Evolutionary conservation across 768 basidiomycete species (phyloP).

Genomic region (Steccherinum ochraceum): DNA sequence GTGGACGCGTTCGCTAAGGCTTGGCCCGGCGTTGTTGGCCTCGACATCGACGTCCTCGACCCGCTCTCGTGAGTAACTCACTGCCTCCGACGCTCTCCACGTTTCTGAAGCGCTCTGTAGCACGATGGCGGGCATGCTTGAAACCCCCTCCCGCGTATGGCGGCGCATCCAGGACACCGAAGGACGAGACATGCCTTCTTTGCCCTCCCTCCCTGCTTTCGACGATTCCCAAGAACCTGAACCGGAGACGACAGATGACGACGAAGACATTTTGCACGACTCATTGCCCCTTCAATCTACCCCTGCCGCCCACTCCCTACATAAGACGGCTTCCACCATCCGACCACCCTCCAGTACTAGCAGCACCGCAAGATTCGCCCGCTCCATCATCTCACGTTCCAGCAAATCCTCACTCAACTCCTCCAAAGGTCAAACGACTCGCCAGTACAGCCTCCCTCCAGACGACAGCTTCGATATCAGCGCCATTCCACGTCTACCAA

Average conservation of each 20-base stretch:
- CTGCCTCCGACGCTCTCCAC: no score
- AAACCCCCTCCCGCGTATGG: constrained; percentile 84
- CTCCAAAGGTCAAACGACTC: constrained; percentile 13
- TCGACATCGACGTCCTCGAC: no score
- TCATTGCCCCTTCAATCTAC: constrained; percentile 62
- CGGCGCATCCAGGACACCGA: constrained; percentile 76
- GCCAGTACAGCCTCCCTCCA: neutral
- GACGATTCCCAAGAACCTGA: constrained; percentile 42
- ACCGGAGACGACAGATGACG: constrained; percentile 21
- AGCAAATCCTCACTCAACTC: constrained; percentile 28
- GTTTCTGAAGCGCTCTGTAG: no score
- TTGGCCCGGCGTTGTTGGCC: no score
- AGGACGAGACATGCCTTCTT: constrained; percentile 71
- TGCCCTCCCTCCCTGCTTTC: constrained; percentile 69
- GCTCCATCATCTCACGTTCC: constrained; percentile 44
- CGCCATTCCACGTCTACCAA: constrained; percentile 23
- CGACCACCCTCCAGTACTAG: constrained; percentile 46
- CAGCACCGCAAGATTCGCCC: constrained; percentile 43
- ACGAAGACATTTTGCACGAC: constrained; percentile 31
- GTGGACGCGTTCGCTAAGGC: no score
- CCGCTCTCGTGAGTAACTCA: no score
- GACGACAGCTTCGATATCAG: constrained; percentile 28
- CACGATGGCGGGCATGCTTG: constrained; percentile 29
- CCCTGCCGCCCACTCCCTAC: constrained; percentile 45
- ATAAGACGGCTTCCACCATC: constrained; percentile 43